Conservation (phyloP, 257 asterid species). For the Ilex asprella region DNA sequence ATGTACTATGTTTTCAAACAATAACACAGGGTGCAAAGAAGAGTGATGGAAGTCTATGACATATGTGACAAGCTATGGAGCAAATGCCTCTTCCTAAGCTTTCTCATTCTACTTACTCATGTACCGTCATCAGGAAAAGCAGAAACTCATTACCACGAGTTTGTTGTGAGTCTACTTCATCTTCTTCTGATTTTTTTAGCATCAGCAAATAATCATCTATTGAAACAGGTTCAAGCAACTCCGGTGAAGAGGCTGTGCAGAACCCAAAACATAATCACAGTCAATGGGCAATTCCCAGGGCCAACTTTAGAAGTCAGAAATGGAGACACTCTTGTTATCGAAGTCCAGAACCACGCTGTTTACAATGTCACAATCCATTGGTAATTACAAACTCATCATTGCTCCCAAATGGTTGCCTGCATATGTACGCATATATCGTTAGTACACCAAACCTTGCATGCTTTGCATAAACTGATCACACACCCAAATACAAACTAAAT, state of each 20-base stretch:
- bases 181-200: not conserved
- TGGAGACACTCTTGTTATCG: slow-evolving; percentile 46
- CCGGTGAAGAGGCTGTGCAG: slow-evolving; percentile 48
- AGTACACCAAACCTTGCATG: no score
- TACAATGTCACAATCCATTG: slow-evolving; percentile 60
- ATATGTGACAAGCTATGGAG: not conserved
- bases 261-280: slow-evolving; percentile 43
- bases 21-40: not conserved
- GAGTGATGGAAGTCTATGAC: not conserved
- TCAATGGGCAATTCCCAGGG: slow-evolving; percentile 73
- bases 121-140: not conserved
- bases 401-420: not conserved
- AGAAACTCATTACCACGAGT: slow-evolving; percentile 20
- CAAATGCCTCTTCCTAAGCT: not conserved
- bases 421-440: no score
- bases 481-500: no score
- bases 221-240: slow-evolving; percentile 43
- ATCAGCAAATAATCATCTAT: not conserved
- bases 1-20: not conserved
- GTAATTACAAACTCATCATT: slow-evolving; percentile 14
- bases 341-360: slow-evolving; percentile 45
- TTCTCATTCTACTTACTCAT: not conserved
- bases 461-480: not conserved
- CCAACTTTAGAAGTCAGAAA: slow-evolving; percentile 49
- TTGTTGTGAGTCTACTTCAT: slow-evolving; percentile 7